Conservation (phyloP, 352 stramenopile species). For the Pythium folliculosum region DNA sequence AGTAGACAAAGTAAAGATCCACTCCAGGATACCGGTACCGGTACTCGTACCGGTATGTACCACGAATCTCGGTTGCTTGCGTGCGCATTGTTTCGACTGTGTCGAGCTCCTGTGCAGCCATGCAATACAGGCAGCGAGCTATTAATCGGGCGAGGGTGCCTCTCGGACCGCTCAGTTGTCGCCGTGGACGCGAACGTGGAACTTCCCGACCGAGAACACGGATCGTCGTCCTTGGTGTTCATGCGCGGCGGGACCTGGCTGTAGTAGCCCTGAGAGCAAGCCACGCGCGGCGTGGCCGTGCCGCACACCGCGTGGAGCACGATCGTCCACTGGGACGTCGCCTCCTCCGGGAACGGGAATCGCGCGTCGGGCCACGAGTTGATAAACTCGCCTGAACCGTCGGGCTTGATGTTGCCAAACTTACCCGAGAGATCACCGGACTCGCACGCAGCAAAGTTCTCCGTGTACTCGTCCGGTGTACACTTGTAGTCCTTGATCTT, state of each 20-base stretch:
- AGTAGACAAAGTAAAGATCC: not conserved
- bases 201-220: not conserved
- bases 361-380: conserved; percentile 1
- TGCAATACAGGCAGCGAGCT: too few relatives aligned
- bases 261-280: conserved; percentile 4
- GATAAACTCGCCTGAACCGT: not conserved
- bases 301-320: conserved; percentile 28
- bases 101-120: too few relatives aligned
- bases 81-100: too few relatives aligned
- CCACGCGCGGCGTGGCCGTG: conserved; percentile 16
- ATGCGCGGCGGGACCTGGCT: not conserved
- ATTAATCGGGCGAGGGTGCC: not conserved
- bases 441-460: conserved; percentile 17
- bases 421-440: conserved; percentile 32
- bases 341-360: conserved; percentile 7
- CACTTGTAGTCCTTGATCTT: conserved; percentile 24
- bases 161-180: not conserved
- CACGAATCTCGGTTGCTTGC: too few relatives aligned
- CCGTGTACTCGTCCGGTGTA: conserved; percentile 10
- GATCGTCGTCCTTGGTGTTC: not conserved
- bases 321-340: conserved; percentile 20
- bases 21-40: too few relatives aligned
- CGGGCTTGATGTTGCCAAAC: conserved; percentile 22
- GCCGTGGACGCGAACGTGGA: not conserved
- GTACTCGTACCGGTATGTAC: too few relatives aligned